Evolutionary conservation across 2,329 filamentous ascomycete genomes (phyloP).

Genomic region (Epicoccum nigrum): DNA sequence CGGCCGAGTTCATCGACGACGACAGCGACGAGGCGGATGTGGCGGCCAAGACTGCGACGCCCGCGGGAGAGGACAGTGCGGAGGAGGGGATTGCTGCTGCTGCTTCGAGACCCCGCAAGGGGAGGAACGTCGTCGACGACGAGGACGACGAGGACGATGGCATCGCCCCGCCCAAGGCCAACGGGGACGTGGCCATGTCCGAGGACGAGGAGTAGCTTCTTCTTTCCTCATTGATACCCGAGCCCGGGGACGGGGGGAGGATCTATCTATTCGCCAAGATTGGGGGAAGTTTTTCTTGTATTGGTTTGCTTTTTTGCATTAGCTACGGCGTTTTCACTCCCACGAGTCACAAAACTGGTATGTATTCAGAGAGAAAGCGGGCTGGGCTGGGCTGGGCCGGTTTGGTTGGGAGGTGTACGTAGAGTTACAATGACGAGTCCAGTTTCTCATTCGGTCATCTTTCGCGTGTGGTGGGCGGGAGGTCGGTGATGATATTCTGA

Average conservation of each 20-base stretch:
- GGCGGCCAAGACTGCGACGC: slow-evolving; percentile 17
- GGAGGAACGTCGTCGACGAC: slow-evolving; percentile 42
- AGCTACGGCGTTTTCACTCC: slow-evolving; percentile 17
- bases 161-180: slow-evolving; percentile 26
- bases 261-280: too few relatives aligned
- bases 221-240: too few relatives aligned
- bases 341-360: slow-evolving; percentile 1
- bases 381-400: too few relatives aligned
- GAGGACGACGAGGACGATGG: slow-evolving; percentile 42
- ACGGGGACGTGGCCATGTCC: slow-evolving; percentile 33
- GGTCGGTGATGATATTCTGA: too few relatives aligned
- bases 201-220: slow-evolving; percentile 43
- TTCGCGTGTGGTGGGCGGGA: too few relatives aligned
- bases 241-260: too few relatives aligned
- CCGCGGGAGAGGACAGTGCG: slow-evolving; percentile 24
- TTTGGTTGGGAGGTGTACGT: too few relatives aligned
- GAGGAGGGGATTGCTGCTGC: slow-evolving; percentile 31
- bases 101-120: slow-evolving; percentile 37
- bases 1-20: slow-evolving; percentile 80
- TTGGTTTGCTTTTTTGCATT: slow-evolving; percentile 22
- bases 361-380: slow-evolving; percentile 14
- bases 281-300: slow-evolving; percentile 3
- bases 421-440: too few relatives aligned
- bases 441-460: too few relatives aligned
- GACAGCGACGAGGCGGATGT: slow-evolving; percentile 39